Conservation (phyloP, 441 rosid genomes). For the Populus hybrid region DNA sequence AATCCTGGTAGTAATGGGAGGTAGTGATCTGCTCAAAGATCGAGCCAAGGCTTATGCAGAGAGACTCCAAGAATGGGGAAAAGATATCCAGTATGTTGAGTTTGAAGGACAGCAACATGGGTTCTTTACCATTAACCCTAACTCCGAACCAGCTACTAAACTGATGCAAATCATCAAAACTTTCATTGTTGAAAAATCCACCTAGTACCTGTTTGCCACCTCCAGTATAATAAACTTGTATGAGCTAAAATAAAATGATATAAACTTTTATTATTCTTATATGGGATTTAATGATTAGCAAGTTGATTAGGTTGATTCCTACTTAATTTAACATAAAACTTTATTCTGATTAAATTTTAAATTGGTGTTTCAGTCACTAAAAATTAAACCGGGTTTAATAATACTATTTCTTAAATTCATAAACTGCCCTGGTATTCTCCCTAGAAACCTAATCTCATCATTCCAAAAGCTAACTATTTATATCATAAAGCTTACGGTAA, state of each 20-base stretch:
- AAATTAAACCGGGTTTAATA: too few species aligned
- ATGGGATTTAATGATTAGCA: too few species aligned
- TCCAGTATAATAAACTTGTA: background rate
- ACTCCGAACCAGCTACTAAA: conserved; percentile 28
- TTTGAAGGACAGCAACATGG: conserved; percentile 53
- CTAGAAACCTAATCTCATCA: too few species aligned
- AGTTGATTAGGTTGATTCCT: too few species aligned
- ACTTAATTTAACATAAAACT: too few species aligned
- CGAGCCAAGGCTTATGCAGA: conserved; percentile 41
- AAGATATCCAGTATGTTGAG: conserved; percentile 43
- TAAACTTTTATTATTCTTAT: too few species aligned
- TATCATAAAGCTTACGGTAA: too few species aligned
- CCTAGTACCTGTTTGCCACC: background rate
- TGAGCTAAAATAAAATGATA: background rate
- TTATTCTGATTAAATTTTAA: too few species aligned
- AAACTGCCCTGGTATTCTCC: too few species aligned
- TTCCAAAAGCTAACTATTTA: too few species aligned
- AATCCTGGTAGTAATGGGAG: conserved; percentile 43
- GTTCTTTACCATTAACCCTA: conserved; percentile 48
- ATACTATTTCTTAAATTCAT: too few species aligned
- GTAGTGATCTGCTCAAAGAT: conserved; percentile 51
- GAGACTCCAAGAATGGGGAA: conserved; percentile 36
- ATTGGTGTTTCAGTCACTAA: too few species aligned
- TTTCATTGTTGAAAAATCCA: conserved; percentile 31
- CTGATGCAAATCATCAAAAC: conserved; percentile 40